Evolutionary conservation across 345 rosid genomes (phyloP).

Genomic region (Boechera stricta): DNA sequence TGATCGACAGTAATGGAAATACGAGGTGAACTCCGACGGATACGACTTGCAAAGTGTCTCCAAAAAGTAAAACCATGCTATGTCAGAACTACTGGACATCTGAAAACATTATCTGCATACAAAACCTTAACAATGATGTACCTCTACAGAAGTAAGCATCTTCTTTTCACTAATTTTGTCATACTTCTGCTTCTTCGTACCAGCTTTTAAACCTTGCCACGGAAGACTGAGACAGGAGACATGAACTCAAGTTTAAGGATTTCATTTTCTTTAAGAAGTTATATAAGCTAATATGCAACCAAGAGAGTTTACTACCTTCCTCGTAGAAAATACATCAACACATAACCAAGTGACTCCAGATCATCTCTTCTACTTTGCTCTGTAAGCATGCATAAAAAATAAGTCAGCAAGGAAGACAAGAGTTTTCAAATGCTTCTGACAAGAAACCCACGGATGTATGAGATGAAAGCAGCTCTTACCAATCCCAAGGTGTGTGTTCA

Average conservation of each 20-base stretch:
- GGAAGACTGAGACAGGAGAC: conserved; percentile 72
- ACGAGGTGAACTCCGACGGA: conserved; percentile 90
- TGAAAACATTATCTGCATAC: neutral
- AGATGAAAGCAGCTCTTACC: conserved; percentile 53
- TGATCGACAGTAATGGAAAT: conserved; percentile 94
- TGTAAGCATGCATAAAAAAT: conserved; percentile 44
- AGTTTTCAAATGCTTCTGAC: conserved; percentile 16
- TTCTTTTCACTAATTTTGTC: conserved; percentile 97
- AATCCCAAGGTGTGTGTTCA: conserved; percentile 96
- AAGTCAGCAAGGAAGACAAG: conserved; percentile 28
- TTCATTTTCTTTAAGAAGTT: neutral
- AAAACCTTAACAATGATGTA: conserved; percentile 37
- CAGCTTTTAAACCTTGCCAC: conserved; percentile 96
- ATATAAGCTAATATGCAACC: conserved; percentile 18
- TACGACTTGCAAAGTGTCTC: conserved; percentile 90
- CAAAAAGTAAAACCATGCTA: conserved; percentile 7
- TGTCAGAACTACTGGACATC: conserved; percentile 14
- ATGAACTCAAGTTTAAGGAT: conserved; percentile 25
- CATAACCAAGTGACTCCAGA: conserved; percentile 98
- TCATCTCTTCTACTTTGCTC: conserved; percentile 99
- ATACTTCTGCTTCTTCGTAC: conserved; percentile 97
- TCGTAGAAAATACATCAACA: conserved; percentile 93
- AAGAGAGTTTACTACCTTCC: conserved; percentile 70
- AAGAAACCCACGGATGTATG: neutral
- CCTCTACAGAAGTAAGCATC: conserved; percentile 93